A percentile compares a stretch with the other conserved stretches of the same genome.
Conservation (phyloP, 495 filamentous ascomycete genomes). For the Jackrogersella minutella region DNA sequence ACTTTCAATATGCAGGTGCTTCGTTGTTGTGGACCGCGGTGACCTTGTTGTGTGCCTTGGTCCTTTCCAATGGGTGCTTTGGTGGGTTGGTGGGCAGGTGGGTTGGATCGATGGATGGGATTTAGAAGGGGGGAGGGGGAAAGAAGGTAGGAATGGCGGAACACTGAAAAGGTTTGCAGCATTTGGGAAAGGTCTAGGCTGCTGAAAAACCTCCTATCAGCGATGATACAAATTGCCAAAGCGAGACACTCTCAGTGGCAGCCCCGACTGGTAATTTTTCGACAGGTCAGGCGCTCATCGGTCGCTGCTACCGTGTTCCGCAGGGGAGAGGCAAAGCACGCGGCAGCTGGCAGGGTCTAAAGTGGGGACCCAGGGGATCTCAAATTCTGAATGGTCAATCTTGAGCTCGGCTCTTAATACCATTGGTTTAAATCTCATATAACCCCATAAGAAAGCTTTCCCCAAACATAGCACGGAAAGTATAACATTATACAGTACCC, state of each 20-base stretch:
- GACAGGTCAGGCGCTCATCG: conserved; percentile 35
- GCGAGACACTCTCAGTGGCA: conserved; percentile 20
- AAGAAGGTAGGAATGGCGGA: conserved; percentile 19
- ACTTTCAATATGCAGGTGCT: conserved; percentile 35
- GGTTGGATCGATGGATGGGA: too few relatives aligned
- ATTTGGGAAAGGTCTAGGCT: conserved; percentile 18
- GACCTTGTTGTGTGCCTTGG: too few relatives aligned
- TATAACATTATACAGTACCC: conserved; percentile 22
- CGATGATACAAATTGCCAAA: conserved; percentile 12
- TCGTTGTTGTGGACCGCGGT: conserved; percentile 27
- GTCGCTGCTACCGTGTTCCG: conserved; percentile 17
- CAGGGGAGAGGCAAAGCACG: conserved; percentile 29
- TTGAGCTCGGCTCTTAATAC: not conserved
- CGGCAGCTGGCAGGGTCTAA: conserved; percentile 33
- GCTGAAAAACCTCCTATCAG: conserved; percentile 36
- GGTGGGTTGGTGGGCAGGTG: not conserved
- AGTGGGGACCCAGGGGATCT: conserved; percentile 20
- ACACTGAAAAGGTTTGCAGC: conserved; percentile 6
- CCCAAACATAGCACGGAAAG: conserved; percentile 27
- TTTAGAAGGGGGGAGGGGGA: not conserved
- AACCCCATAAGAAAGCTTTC: conserved; percentile 20
- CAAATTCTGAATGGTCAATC: conserved; percentile 29
- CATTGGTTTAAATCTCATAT: conserved; percentile 23
- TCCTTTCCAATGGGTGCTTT: not conserved
- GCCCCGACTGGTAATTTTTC: too few relatives aligned